Evolutionary conservation across 2,329 filamentous ascomycete genomes (phyloP).

Genomic region (Botrytis sinoallii): DNA sequence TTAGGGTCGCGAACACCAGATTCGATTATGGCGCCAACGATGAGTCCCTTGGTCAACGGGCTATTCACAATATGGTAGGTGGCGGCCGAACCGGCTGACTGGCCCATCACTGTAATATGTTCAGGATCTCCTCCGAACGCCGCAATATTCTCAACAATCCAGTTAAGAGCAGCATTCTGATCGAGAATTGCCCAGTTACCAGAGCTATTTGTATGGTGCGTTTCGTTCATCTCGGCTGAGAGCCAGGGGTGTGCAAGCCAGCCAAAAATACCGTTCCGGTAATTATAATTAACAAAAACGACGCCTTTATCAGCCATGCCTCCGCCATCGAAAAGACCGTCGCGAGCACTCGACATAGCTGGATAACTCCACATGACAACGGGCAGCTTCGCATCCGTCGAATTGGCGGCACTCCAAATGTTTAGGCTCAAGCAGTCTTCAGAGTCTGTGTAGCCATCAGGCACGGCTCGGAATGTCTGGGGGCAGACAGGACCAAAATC

Average conservation of each 20-base stretch:
- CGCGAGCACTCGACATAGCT: constrained; percentile 3
- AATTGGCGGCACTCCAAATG: constrained; percentile 37
- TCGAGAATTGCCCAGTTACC: constrained; percentile 52
- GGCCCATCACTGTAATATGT: constrained; percentile 43
- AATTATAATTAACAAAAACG: constrained; percentile 58
- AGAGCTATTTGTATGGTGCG: constrained; percentile 22
- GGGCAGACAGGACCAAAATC: constrained; percentile 33
- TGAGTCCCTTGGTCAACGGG: constrained; percentile 30
- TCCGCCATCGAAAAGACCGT: constrained; percentile 26
- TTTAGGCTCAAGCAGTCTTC: constrained; percentile 48
- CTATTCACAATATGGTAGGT: constrained; percentile 34
- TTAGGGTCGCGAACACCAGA: constrained; percentile 33
- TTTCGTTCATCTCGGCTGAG: constrained; percentile 22
- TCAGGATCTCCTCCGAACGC: constrained; percentile 50
- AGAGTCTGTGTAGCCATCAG: constrained; percentile 27
- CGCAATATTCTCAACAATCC: constrained; percentile 56
- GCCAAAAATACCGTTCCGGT: constrained; percentile 58
- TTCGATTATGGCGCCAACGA: constrained; percentile 34
- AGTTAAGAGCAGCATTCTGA: constrained; percentile 54
- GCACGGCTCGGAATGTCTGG: constrained; percentile 29
- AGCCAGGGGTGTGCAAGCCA: constrained; percentile 49
- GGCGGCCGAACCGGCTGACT: constrained; percentile 47
- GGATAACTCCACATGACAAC: constrained; percentile 40
- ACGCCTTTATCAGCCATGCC: constrained; percentile 36
- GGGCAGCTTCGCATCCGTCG: constrained; percentile 14